Conservation (phyloP, 1,284 basidiomycete species). For the Phellinidium pouzarii region DNA sequence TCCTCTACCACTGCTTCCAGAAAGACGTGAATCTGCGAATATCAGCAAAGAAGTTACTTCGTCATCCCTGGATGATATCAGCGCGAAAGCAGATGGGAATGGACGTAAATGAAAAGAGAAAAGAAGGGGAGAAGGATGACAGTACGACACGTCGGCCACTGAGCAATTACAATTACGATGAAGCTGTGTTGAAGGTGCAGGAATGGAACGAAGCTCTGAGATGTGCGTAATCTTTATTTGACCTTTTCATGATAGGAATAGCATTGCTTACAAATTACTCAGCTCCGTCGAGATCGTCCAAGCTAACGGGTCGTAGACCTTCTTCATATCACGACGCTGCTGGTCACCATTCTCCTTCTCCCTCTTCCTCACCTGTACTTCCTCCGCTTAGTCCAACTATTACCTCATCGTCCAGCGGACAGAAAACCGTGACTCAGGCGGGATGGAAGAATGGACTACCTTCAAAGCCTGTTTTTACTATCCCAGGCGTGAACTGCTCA, state of each 20-base stretch:
- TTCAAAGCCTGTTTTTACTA: conserved; percentile 14
- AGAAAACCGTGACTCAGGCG: conserved; percentile 21
- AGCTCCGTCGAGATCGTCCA: conserved; percentile 58
- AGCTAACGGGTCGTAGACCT: conserved; percentile 43
- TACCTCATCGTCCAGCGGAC: conserved; percentile 27
- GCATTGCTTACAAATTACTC: conserved; percentile 5
- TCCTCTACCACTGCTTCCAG: conserved; percentile 96
- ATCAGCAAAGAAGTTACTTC: conserved; percentile 86
- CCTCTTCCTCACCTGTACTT: conserved; percentile 20
- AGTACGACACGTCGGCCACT: conserved; percentile 45
- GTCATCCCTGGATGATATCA: conserved; percentile 93
- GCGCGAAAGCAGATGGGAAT: conserved; percentile 68
- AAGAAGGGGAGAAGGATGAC: conserved; percentile 35
- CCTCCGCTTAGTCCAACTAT: conserved; percentile 29
- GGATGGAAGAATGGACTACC: conserved; percentile 13
- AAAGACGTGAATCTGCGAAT: conserved; percentile 94
- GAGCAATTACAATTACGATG: conserved; percentile 83
- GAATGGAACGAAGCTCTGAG: conserved; percentile 97
- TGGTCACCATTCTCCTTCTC: conserved; percentile 36
- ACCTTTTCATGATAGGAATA: conserved; percentile 26
- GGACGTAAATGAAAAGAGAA: conserved; percentile 31
- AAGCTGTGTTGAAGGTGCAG: conserved; percentile 91
- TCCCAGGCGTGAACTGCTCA: conserved; percentile 12
- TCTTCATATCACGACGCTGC: conserved; percentile 26
- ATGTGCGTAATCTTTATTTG: conserved; percentile 44